Conservation (phyloP, 2,329 filamentous ascomycete genomes). For the Coniochaeta sp. region DNA sequence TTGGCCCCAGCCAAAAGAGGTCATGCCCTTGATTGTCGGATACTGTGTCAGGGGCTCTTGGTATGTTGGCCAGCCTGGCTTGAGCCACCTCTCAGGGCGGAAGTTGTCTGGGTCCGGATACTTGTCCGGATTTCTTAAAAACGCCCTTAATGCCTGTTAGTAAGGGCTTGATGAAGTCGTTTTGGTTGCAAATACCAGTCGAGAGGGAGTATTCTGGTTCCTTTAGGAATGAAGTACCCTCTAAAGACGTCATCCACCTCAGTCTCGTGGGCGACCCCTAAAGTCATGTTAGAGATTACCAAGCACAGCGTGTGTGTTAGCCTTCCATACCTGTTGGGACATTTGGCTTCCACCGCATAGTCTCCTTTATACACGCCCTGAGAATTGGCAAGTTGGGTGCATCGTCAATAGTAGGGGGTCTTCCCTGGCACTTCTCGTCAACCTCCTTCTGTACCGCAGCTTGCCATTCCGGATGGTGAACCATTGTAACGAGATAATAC, state of each 20-base stretch:
- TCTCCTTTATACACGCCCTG: slow-evolving; percentile 37
- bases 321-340: slow-evolving; percentile 27
- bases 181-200: slow-evolving; percentile 23
- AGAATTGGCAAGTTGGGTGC: slow-evolving; percentile 32
- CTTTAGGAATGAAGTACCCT: slow-evolving; percentile 41
- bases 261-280: slow-evolving; percentile 41
- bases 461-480: slow-evolving; percentile 40
- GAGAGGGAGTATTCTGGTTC: slow-evolving; percentile 31
- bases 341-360: slow-evolving; percentile 36
- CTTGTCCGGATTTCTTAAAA: slow-evolving; percentile 40
- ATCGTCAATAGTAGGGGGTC: slow-evolving; percentile 33
- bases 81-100: slow-evolving; percentile 45
- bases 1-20: slow-evolving; percentile 47
- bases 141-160: slow-evolving; percentile 28
- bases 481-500: slow-evolving; percentile 33
- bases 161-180: neutral
- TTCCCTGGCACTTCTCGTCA: slow-evolving; percentile 31
- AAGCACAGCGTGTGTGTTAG: neutral
- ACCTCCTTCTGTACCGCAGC: slow-evolving; percentile 34
- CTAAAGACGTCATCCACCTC: slow-evolving; percentile 41
- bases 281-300: neutral
- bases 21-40: slow-evolving; percentile 44
- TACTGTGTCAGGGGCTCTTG: slow-evolving; percentile 40
- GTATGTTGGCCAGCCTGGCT: slow-evolving; percentile 42
- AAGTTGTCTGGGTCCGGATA: slow-evolving; percentile 43